These are phyloP conservation scores for Amanita subjunquillea DNA, from an alignment of 768 basidiomycete species.

Conservation along the genomic window DNA sequence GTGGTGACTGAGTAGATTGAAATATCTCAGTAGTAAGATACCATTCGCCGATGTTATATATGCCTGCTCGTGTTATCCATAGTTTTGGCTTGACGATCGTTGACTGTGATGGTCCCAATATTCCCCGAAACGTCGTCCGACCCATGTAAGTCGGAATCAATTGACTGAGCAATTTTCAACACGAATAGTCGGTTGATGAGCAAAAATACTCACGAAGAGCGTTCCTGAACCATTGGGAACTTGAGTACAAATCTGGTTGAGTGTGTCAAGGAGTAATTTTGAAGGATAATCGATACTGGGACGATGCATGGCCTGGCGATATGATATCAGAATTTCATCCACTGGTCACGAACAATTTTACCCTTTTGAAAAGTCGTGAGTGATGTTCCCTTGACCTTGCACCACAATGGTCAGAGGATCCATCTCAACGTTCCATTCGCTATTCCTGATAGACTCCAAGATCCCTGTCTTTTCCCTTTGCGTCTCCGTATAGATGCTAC, in stretches of 20 bases:
- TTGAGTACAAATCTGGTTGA: conserved; percentile 20
- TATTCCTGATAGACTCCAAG: conserved; percentile 52
- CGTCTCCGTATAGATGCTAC: conserved; percentile 91
- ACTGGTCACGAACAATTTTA: conserved; percentile 26
- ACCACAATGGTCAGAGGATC: conserved; percentile 55
- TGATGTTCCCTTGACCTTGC: conserved; percentile 28
- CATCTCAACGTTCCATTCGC: conserved; percentile 74
- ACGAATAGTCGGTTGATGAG: not conserved
- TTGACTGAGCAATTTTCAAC: not conserved
- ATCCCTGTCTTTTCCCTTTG: conserved; percentile 60
- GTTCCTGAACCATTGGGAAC: conserved; percentile 8
- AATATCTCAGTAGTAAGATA: conserved; percentile 36
- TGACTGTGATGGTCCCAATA: conserved; percentile 38
- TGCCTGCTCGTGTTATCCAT: conserved; percentile 54
- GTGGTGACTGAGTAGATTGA: not conserved
- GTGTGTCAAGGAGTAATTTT: conserved; percentile 65
- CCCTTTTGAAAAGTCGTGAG: conserved; percentile 66
- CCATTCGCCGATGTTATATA: conserved; percentile 62
- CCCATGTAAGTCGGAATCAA: conserved; percentile 53
- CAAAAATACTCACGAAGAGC: not conserved
- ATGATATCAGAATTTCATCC: not conserved
- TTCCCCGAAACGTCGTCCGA: conserved; percentile 54
- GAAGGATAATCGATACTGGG: conserved; percentile 45
- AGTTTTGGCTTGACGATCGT: conserved; percentile 37
- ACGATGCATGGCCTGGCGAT: conserved; percentile 40